phyloP scores from a whole-genome alignment of 768 basidiomycete species.

The Russula lepida region DNA sequence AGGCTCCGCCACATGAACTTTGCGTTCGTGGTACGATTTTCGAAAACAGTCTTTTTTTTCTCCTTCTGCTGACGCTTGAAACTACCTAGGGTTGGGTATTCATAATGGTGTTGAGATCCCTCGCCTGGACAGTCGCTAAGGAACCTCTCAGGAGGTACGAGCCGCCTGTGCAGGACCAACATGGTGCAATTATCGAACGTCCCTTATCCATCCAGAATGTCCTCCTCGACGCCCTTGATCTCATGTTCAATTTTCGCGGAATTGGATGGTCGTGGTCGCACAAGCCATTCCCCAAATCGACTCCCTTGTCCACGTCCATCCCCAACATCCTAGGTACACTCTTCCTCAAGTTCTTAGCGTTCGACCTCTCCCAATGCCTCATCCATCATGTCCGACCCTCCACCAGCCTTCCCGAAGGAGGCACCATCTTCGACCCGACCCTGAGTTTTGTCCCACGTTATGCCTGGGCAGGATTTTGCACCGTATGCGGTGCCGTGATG shows the following conservation, averaged over 20 bases:
- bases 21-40: slow-evolving; percentile 6
- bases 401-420: background rate
- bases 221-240: slow-evolving; percentile 15
- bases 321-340: background rate
- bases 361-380: slow-evolving; percentile 3
- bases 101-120: background rate
- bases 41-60: no score
- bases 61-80: no score
- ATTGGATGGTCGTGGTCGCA: slow-evolving; percentile 19
- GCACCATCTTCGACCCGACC: slow-evolving; percentile 12
- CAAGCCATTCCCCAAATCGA: background rate
- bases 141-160: slow-evolving; percentile 3
- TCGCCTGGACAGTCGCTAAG: slow-evolving; percentile 9
- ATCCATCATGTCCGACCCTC: slow-evolving; percentile 5
- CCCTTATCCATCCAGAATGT: background rate
- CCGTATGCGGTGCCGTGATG: slow-evolving; percentile 8
- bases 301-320: background rate
- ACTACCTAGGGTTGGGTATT: no score
- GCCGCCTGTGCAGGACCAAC: background rate
- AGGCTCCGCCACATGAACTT: slow-evolving; percentile 4
- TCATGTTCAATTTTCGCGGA: slow-evolving; percentile 14
- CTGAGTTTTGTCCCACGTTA: background rate
- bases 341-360: background rate
- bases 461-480: background rate
- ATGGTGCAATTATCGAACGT: background rate